Base-by-base conservation (phyloP, 331 rosid species). In the Spiraea crenata region DNA sequence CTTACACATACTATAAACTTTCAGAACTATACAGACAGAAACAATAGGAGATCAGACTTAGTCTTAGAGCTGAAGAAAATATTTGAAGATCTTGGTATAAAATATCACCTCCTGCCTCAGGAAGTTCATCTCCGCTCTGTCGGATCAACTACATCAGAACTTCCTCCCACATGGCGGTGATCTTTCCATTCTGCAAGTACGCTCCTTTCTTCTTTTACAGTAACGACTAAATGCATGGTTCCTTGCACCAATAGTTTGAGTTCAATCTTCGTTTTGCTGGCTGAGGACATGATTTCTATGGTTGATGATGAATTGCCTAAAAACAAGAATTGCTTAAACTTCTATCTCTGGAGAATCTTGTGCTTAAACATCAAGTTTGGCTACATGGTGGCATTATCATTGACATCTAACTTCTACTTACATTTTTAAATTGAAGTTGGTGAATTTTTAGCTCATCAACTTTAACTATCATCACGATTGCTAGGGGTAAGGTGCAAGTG, bases 1-100 rank as follows among this genome's bases (percentile, higher is more conserved):
- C 75, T 91, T 12, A 84, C 77, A 45, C 99, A 89, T 80, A 91
- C 99, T 74, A 91, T 91, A 44, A 93, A 89, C 76, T 93, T 93
- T 76, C 97, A 91, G 60, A 91, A 93, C 69, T 79, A 70, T 3
- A 85, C 77, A 0, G 96, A 89, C 19, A 91, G 48, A 83, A 85
- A n/a, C 79, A 83, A 69, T 72, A 76, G 96, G 45, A 87, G 95
- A 79, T 84, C 99, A 1, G 96, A 91, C 0, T 78, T 93, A 15
- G 79, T 93, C 19, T 58, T 91, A 38, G 96, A 93, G 82, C 67
- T 93, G 64, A 93, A 93, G 88, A 91, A 65, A 74, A 80, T 84
- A 50, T 80, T 93, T 62, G 85, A 91, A 71, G 95, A 89, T 17
- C 92, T 91, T 39, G 73, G 75, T 10, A 89, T 93, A 38, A 89